Conservation (phyloP, 1,284 basidiomycete species). For the Irpex rosettiformis region DNA sequence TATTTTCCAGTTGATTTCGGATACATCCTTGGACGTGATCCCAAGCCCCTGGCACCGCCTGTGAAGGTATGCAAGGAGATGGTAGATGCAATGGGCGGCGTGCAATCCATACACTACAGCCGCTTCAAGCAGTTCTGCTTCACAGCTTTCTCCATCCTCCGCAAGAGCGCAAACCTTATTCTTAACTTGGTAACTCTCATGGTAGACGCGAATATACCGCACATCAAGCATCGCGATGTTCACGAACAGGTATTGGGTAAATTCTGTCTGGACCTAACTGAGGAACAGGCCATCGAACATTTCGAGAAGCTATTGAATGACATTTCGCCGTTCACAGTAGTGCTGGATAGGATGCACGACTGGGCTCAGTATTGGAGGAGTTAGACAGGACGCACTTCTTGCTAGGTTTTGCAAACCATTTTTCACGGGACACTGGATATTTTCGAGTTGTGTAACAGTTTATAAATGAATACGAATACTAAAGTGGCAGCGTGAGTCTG, state of each 20-base stretch:
- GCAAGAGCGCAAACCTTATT: conserved; percentile 98
- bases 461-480: no score
- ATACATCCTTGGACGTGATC: conserved; percentile 96
- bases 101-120: conserved; percentile 87
- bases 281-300: conserved; percentile 96
- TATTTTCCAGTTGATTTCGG: conserved; percentile 90
- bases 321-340: conserved; percentile 90
- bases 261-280: conserved; percentile 89
- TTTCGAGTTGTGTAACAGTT: no score
- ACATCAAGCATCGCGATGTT: conserved; percentile 91
- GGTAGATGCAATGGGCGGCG: conserved; percentile 99
- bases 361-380: conserved; percentile 83
- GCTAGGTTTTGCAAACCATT: neutral
- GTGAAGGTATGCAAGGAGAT: conserved; percentile 99
- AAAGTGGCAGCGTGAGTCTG: no score
- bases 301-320: conserved; percentile 94
- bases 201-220: conserved; percentile 97
- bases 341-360: conserved; percentile 91
- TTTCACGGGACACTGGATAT: no score
- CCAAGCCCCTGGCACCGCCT: conserved; percentile 96
- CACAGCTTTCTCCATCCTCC: conserved; percentile 92
- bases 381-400: conserved; percentile 24
- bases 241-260: conserved; percentile 93
- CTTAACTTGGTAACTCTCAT: conserved; percentile 95
- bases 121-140: conserved; percentile 96